Base-by-base conservation (phyloP, 371 early-diverging fungal species). In the Mortierella sp. region DNA sequence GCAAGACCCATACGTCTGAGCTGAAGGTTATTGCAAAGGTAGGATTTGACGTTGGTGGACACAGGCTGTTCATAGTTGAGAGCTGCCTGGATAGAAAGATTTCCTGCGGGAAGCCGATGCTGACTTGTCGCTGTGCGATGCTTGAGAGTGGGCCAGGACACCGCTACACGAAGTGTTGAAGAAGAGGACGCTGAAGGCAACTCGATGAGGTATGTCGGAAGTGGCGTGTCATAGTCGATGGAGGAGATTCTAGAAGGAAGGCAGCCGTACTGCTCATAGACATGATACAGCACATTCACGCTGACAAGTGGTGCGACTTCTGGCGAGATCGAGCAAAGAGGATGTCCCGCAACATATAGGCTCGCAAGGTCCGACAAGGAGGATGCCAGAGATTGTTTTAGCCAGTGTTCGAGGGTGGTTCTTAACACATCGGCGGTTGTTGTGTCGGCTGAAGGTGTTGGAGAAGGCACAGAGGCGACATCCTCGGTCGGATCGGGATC, bases 1-100 rank as follows among this genome's bases (percentile, higher is more conserved):
- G 83, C 63, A 55, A 79, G 51, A 1, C 83, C 83, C 76, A 83
- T 78, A 4, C 70, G 74, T 32, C 63, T 38, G 48, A 83, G 76
- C 24, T 78, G 79, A 4, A 73, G 16, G 11, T 68, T 79, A 71
- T 79, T 83, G 10, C 58, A 32, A 18, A 79, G 70, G 7, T 78
- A 63, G 18, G 55, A 35, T 43, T 51, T 75, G 60, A 75, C 27
- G 41, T 24, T 75, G 14, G 43, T 18, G 16, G 72, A 18, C 4
- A 32, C n/a, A 16, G 55, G 38, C n/a, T 54, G 76, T 29, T 27
- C 63, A 24, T 38, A 46, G 32, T 3, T 3, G 21, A 54, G 11
- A 38, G 49, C 44, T 4, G 18, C 18, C 0, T n/a, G 54, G 11
- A 46, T 18, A 27, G 35, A 16, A 2, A 58, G 16, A 7, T 29